Evolutionary conservation across 164 flowering plant species (phyloP).

Genomic region (Macadamia tetraphylla): DNA sequence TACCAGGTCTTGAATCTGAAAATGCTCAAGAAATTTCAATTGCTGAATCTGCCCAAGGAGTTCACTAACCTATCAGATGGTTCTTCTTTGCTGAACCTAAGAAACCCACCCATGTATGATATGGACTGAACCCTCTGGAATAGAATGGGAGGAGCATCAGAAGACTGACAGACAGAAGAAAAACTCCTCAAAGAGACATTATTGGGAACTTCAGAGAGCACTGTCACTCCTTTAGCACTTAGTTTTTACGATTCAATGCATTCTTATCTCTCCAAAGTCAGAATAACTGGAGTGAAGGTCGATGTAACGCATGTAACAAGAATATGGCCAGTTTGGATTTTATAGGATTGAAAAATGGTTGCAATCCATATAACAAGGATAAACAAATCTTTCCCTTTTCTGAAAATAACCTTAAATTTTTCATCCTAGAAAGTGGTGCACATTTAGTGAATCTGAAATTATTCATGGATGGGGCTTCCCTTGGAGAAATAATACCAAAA

Average conservation of each 20-base stretch:
- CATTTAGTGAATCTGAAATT: not conserved
- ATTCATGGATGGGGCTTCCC: not conserved
- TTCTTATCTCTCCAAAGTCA: too few species aligned
- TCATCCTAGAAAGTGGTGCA: too few species aligned
- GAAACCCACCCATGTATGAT: slow-evolving; percentile 37
- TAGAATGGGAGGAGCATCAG: slow-evolving; percentile 50
- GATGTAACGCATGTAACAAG: not conserved
- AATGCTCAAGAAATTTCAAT: slow-evolving; percentile 53
- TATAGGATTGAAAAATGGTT: not conserved
- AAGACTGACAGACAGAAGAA: slow-evolving; percentile 27
- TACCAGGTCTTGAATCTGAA: slow-evolving; percentile 94
- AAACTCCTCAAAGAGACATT: slow-evolving; percentile 53
- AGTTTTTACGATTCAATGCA: slow-evolving; percentile 16
- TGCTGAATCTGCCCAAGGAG: slow-evolving; percentile 55
- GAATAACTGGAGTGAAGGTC: too few species aligned
- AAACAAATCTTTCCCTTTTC: too few species aligned
- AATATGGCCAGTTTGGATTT: not conserved
- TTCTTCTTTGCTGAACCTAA: slow-evolving; percentile 42
- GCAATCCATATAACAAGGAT: not conserved
- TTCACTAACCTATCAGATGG: slow-evolving; percentile 45
- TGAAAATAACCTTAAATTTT: too few species aligned
- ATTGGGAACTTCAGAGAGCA: slow-evolving; percentile 58
- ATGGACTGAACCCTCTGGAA: slow-evolving; percentile 35
- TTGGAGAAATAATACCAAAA: too few species aligned
- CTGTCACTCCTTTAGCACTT: slow-evolving; percentile 40